Conservation (phyloP, 139 green algal genomes). For the Auxenochlorella protothecoides region DNA sequence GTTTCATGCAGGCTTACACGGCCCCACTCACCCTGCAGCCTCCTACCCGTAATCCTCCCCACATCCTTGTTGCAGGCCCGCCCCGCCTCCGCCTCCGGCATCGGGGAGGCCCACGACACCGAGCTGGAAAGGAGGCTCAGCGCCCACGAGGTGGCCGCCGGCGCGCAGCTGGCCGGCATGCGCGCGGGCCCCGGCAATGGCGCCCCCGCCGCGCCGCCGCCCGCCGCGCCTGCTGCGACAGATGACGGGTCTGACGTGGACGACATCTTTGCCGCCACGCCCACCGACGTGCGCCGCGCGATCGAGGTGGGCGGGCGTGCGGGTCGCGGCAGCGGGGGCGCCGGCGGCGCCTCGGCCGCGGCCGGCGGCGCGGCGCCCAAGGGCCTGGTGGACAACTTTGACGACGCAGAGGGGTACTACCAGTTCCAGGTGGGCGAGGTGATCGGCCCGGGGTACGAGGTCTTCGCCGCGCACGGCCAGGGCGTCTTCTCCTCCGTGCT, state of each 20-base stretch:
- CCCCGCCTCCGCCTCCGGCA: no score
- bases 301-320: neutral
- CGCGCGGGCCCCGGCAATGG: neutral
- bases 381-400: conserved; percentile 73
- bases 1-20: no score
- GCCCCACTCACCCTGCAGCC: no score
- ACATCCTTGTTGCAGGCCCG: no score
- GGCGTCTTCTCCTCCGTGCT: conserved; percentile 94
- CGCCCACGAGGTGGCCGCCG: conserved; percentile 1
- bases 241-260: conserved; percentile 23
- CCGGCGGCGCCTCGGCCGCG: neutral
- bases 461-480: conserved; percentile 60
- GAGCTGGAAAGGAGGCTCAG: conserved; percentile 11
- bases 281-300: conserved; percentile 15
- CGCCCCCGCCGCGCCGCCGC: neutral
- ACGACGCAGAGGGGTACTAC: conserved; percentile 95
- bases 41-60: no score
- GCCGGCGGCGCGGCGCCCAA: neutral
- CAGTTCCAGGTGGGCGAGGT: conserved; percentile 89
- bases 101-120: neutral
- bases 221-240: neutral
- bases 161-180: neutral
- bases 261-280: conserved; percentile 62
- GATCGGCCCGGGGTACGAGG: conserved; percentile 69
- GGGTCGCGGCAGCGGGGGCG: neutral